Percentiles rank a stretch among this genome's conserved stretches.
phyloP scores from a whole-genome alignment of 306 rosid genomes.

The Citrullus mucosospermus region DNA sequence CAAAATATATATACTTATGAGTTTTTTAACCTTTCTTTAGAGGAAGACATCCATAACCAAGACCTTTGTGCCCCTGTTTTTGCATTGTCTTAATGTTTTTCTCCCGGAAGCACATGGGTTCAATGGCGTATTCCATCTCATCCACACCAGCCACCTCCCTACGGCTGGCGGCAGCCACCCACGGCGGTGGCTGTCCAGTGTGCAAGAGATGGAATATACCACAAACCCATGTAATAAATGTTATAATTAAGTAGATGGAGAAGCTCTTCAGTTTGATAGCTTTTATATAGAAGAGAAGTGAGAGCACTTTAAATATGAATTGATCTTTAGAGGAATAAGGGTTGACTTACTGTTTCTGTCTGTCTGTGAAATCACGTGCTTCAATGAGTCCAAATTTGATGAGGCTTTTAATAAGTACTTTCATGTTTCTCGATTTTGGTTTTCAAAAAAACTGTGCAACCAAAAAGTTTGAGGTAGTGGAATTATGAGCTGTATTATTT shows the following conservation, averaged over 20 bases:
- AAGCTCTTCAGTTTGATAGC: neutral
- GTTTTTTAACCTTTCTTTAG: neutral
- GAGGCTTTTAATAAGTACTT: neutral
- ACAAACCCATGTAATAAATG: neutral
- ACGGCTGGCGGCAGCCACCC: neutral
- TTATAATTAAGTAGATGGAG: neutral
- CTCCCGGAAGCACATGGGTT: neutral
- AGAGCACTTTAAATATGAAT: neutral
- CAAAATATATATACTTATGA: neutral
- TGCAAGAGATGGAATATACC: neutral
- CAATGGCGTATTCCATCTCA: neutral
- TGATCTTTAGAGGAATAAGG: neutral
- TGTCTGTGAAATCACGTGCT: neutral
- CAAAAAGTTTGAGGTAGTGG: neutral
- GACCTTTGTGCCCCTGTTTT: neutral
- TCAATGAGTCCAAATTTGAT: neutral
- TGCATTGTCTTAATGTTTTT: neutral
- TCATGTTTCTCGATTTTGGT: neutral
- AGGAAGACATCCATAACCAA: neutral
- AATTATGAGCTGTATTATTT: neutral
- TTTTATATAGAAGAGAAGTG: neutral
- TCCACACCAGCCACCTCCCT: neutral
- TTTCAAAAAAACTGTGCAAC: neutral
- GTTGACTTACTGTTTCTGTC: neutral
- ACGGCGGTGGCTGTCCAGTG: neutral